Conservation (phyloP, 1,284 basidiomycete species). For the Ceratobasidium sp. region DNA sequence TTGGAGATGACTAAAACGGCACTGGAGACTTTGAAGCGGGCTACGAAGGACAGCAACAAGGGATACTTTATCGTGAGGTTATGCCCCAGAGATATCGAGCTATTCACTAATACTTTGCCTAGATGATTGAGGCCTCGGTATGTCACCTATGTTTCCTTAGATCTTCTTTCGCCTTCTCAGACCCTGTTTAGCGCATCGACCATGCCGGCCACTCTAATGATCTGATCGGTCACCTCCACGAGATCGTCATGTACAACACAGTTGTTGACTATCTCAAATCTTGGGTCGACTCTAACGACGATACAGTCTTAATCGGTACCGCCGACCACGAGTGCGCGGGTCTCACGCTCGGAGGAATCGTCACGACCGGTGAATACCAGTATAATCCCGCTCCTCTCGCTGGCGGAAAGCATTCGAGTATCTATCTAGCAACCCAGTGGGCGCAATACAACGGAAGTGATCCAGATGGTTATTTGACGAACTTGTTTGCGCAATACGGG, state of each 20-base stretch:
- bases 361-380: conserved; percentile 30
- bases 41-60: conserved; percentile 49
- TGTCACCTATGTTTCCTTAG: neutral
- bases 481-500: conserved; percentile 49
- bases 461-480: conserved; percentile 43
- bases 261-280: conserved; percentile 56
- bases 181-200: conserved; percentile 51
- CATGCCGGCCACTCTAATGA: conserved; percentile 57
- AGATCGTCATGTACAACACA: conserved; percentile 51
- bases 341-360: conserved; percentile 52
- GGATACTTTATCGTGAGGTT: conserved; percentile 57
- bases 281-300: conserved; percentile 53
- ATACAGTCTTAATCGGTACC: conserved; percentile 53
- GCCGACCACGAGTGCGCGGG: conserved; percentile 56
- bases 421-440: conserved; percentile 52
- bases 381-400: conserved; percentile 53
- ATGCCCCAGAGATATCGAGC: too few relatives aligned
- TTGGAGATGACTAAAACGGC: conserved; percentile 57
- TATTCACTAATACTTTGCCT: neutral
- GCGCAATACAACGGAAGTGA: conserved; percentile 48
- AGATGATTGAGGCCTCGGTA: conserved; percentile 47
- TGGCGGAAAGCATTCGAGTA: conserved; percentile 54
- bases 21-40: conserved; percentile 53
- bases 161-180: neutral
- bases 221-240: conserved; percentile 55